A percentile compares a stretch with the other conserved stretches of the same genome.
phyloP scores from a whole-genome alignment of 2,329 filamentous ascomycete genomes.

The Emericellopsis cladophorae region DNA sequence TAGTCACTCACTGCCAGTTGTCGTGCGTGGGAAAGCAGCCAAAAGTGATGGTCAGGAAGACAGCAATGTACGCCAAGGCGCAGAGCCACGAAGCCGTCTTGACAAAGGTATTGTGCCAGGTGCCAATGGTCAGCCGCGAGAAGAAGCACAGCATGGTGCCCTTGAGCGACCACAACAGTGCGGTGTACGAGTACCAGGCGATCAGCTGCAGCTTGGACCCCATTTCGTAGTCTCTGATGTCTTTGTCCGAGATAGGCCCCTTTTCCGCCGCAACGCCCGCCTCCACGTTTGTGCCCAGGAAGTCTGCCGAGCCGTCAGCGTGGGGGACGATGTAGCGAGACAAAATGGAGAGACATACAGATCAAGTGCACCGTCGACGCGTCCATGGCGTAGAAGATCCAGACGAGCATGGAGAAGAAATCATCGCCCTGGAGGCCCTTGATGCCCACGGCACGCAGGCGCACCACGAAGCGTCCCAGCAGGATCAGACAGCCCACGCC shows the following conservation, averaged over 20 bases:
- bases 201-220: constrained; percentile 23
- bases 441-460: constrained; percentile 21
- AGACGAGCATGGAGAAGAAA: constrained; percentile 18
- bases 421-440: constrained; percentile 24
- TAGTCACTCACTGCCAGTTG: constrained; percentile 9
- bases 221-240: constrained; percentile 1
- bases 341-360: constrained; percentile 8
- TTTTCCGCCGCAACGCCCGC: background rate
- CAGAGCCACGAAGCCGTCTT: background rate
- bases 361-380: constrained; percentile 19
- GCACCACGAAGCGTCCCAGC: constrained; percentile 17
- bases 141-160: constrained; percentile 16
- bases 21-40: constrained; percentile 9
- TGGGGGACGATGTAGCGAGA: background rate
- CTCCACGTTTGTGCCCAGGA: constrained; percentile 10
- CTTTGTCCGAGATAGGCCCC: background rate
- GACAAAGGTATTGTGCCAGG: background rate
- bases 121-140: constrained; percentile 9
- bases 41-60: constrained; percentile 10
- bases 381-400: constrained; percentile 20
- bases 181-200: constrained; percentile 25
- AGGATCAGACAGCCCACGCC: constrained; percentile 17
- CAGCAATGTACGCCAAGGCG: constrained; percentile 5
- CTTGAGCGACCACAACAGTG: constrained; percentile 20
- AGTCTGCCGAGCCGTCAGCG: constrained; percentile 4